These are phyloP conservation scores for Blastomyces parvus DNA, from an alignment of 2,329 filamentous ascomycete genomes.

Conservation along the genomic window DNA sequence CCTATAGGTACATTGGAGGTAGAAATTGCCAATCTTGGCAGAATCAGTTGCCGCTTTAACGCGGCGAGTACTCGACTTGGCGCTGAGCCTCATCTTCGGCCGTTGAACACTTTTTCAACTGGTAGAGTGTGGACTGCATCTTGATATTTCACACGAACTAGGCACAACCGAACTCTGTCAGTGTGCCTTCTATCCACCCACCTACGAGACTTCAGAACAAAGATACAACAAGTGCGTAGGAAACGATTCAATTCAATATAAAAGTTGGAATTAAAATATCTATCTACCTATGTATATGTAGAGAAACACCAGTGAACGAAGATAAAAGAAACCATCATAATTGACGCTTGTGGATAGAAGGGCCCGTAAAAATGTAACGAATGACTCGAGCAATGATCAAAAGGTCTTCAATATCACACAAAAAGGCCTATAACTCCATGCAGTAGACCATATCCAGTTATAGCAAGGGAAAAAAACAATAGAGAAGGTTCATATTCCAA, in stretches of 20 bases:
- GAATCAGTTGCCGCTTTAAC: not conserved
- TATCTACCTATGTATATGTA: not conserved
- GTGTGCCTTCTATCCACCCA: not conserved
- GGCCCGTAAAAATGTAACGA: conserved; percentile 11
- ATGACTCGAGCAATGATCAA: not conserved
- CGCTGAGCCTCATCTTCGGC: not conserved
- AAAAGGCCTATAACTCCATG: not conserved
- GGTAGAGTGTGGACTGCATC: not conserved
- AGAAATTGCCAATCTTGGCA: not conserved
- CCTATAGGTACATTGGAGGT: not conserved
- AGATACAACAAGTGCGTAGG: not conserved
- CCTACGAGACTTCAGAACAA: not conserved
- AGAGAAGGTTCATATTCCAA: not conserved
- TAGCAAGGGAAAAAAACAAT: not conserved
- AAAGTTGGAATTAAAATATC: not conserved
- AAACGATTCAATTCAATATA: not conserved
- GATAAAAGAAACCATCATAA: not conserved
- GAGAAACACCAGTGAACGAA: not conserved
- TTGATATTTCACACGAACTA: not conserved
- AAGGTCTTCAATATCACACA: not conserved
- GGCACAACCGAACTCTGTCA: not conserved
- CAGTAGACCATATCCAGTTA: not conserved
- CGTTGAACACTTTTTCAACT: not conserved
- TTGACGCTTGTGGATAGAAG: not conserved
- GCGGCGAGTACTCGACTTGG: not conserved